phyloP scores from a whole-genome alignment of 345 rosid species.

The Cardiospermum halicacabum region DNA sequence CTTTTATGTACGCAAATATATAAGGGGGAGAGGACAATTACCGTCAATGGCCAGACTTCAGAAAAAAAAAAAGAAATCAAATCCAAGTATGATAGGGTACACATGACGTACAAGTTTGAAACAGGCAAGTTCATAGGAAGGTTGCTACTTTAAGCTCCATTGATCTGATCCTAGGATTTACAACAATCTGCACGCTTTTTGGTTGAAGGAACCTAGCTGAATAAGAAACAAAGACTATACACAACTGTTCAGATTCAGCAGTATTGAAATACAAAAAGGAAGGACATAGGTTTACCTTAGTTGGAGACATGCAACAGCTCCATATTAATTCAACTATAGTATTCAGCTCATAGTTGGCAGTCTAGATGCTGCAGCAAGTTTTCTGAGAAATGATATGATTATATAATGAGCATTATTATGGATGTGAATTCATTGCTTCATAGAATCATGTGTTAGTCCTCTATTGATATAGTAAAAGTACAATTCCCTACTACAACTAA shows the following conservation, averaged over 20 bases:
- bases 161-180: neutral
- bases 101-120: neutral
- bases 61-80: too few relatives aligned
- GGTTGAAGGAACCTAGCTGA: neutral
- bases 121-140: neutral
- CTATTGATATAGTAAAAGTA: neutral
- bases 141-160: neutral
- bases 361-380: neutral
- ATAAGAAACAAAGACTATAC: neutral
- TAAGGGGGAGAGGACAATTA: neutral
- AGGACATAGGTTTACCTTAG: constrained; percentile 4
- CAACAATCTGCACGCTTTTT: neutral
- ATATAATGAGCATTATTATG: neutral
- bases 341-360: neutral
- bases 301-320: neutral
- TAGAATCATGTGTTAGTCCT: neutral
- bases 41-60: neutral
- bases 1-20: too few relatives aligned
- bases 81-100: too few relatives aligned
- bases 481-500: neutral
- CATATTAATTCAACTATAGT: neutral
- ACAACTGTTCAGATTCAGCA: neutral
- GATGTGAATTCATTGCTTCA: neutral
- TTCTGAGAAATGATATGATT: too few relatives aligned
- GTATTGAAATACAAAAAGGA: neutral